These are phyloP conservation scores for Trichocladium uniseriatum DNA, from an alignment of 495 filamentous ascomycete species.

Conservation along the genomic window DNA sequence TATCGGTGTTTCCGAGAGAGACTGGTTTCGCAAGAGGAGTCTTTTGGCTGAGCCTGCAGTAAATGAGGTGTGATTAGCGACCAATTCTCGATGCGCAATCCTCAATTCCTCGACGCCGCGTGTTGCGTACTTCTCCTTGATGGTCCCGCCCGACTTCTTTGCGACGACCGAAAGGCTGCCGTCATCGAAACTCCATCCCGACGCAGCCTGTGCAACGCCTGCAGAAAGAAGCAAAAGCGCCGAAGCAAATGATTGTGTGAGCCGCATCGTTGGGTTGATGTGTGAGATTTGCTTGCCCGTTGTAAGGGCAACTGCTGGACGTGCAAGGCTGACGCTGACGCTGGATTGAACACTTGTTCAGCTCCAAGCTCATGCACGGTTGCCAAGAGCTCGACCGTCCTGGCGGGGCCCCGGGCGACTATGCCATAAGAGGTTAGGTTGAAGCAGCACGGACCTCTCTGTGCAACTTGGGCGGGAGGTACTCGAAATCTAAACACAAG, in stretches of 20 bases:
- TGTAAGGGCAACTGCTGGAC: conserved; percentile 4
- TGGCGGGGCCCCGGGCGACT: neutral
- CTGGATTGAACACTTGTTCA: conserved; percentile 28
- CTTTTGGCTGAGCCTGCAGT: conserved; percentile 50
- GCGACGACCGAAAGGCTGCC: conserved; percentile 66
- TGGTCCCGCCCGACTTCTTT: conserved; percentile 54
- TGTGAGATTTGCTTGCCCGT: conserved; percentile 1
- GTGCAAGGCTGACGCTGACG: conserved; percentile 12
- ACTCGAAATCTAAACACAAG: too few relatives aligned
- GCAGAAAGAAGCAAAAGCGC: conserved; percentile 40
- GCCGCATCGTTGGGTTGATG: conserved; percentile 35
- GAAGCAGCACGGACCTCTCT: too few relatives aligned
- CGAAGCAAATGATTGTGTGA: conserved; percentile 40
- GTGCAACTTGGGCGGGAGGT: too few relatives aligned
- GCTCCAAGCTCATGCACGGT: conserved; percentile 13
- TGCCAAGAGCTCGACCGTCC: conserved; percentile 7
- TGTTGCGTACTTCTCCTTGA: conserved; percentile 62
- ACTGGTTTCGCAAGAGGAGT: conserved; percentile 57
- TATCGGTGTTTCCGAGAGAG: conserved; percentile 56
- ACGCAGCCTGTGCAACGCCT: conserved; percentile 49
- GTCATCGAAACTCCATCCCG: conserved; percentile 79
- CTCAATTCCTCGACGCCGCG: neutral
- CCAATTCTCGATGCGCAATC: neutral
- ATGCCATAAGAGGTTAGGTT: neutral
- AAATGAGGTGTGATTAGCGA: neutral